Base-by-base conservation (phyloP, 768 basidiomycete genomes). In the Scleroderma citrinum region DNA sequence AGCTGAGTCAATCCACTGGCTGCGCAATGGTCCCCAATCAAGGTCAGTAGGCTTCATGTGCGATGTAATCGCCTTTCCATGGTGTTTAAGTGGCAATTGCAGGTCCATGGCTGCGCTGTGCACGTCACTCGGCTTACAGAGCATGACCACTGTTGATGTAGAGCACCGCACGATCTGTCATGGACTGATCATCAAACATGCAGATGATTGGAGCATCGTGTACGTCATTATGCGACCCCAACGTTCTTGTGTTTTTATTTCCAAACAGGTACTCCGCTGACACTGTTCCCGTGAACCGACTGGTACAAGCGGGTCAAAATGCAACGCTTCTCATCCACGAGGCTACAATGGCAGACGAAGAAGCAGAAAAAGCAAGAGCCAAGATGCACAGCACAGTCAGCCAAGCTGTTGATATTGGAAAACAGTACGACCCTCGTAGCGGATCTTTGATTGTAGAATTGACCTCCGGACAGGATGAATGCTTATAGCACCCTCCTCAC, bases 321-420 rank as follows among this genome's bases (percentile, higher is more conserved):
- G 85, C 87, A 0, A 92, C 92, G 0, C 69, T 98, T 2, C 73
- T 98, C 36, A 92, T 98, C 29, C 95, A 98, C 59, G 95, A 98
- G 64, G 90, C 94, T 0, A 92, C 92, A 3, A 84, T 97, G 78
- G 87, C 82, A 2, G 87, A 97, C 58, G 87, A 87, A 47, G 80
- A 93, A 59, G 77, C 71, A 17, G 83, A 83, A 12, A 65, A 89
- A 68, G 93, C 93, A 0, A 59, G 57, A 1, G 66, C 67, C 34
- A 97, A 95, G 69, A 83, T 83, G 4, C 95, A 98, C 64, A 91
- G 87, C 50, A 98, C 95, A 0, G 80, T 92, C 50, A 81, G 88
- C 1, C 89, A 97, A 60, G 95, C 95, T 0, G 78, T 97, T 39
- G 76, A 78, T 21, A 73, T 92, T 13, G 94, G 85, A 5, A 73